These are phyloP conservation scores for Lithocarpus polystachyus DNA, from an alignment of 306 rosid genomes.

Conservation along the genomic window DNA sequence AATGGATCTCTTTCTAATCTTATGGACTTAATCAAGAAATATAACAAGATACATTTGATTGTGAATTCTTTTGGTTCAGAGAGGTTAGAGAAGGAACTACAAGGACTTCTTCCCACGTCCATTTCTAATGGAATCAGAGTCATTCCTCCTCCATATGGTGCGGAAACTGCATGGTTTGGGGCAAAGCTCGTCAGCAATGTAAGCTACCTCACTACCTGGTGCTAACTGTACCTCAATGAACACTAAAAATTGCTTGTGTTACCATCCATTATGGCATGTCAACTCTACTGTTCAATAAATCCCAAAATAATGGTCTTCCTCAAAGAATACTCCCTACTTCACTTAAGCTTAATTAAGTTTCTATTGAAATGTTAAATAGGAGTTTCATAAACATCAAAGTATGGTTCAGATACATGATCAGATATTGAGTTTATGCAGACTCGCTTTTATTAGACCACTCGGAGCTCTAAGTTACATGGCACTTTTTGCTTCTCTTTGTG, in stretches of 20 bases:
- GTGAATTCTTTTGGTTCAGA: slow-evolving; percentile 42
- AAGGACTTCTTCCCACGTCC: slow-evolving; percentile 50
- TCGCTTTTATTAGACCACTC: background rate
- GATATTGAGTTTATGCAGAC: background rate
- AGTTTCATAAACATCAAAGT: background rate
- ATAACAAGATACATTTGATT: background rate
- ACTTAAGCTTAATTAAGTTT: background rate
- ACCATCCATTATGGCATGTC: background rate
- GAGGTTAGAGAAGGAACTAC: slow-evolving; percentile 70
- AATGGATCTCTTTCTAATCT: slow-evolving; percentile 4
- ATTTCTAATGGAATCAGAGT: slow-evolving; percentile 54
- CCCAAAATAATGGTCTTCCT: slow-evolving; percentile 6
- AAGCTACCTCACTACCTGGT: slow-evolving; percentile 25
- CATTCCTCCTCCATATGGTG: slow-evolving; percentile 81
- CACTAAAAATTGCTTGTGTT: slow-evolving; percentile 2
- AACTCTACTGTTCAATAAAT: slow-evolving; percentile 1
- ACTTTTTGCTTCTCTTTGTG: background rate
- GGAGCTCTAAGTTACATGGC: background rate
- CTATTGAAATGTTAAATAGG: background rate
- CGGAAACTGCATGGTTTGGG: slow-evolving; percentile 85
- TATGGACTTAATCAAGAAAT: background rate
- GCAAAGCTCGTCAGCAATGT: slow-evolving; percentile 81
- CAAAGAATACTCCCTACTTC: background rate
- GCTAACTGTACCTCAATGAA: background rate
- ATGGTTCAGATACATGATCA: background rate